Conservation (phyloP, 148 eudicot genomes). For the Drosera capensis region DNA sequence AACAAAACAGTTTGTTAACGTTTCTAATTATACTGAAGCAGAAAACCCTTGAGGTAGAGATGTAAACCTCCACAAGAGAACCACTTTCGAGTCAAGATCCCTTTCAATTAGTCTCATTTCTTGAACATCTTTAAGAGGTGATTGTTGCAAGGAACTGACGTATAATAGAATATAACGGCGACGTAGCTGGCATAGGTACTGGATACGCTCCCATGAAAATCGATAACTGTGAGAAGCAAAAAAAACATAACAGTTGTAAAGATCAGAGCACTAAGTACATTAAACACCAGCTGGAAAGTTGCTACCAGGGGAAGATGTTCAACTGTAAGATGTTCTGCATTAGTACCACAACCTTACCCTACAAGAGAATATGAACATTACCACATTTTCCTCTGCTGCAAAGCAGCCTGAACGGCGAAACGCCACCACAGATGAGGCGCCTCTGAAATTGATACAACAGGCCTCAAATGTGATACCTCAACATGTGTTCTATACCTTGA, state of each 20-base stretch:
- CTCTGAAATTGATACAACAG: slow-evolving; percentile 45
- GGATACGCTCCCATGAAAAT: slow-evolving; percentile 81
- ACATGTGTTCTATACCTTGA: slow-evolving; percentile 70
- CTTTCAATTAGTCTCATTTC: slow-evolving; percentile 71
- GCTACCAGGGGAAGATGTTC: too few species aligned
- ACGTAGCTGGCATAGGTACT: slow-evolving; percentile 60
- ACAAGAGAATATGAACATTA: slow-evolving; percentile 11
- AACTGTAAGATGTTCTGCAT: too few species aligned
- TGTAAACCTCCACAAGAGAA: slow-evolving; percentile 88
- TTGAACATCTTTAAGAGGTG: slow-evolving; percentile 31
- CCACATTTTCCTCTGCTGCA: slow-evolving; percentile 85
- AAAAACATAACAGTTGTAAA: slow-evolving; percentile 4
- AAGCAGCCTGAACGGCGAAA: slow-evolving; percentile 73
- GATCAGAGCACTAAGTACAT: background rate
- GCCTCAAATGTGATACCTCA: slow-evolving; percentile 89
- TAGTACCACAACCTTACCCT: background rate
- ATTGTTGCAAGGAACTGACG: slow-evolving; percentile 56
- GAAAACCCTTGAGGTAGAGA: background rate
- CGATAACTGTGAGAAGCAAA: slow-evolving; percentile 44
- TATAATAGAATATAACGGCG: slow-evolving; percentile 76
- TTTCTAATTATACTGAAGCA: background rate
- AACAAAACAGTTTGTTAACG: too few species aligned
- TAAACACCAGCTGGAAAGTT: too few species aligned
- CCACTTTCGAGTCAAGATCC: slow-evolving; percentile 92
- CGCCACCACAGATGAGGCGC: slow-evolving; percentile 76